A percentile compares a stretch with the other conserved stretches of the same genome.
Conservation (phyloP, 306 rosid species). For the Sechiopsis laciniata region DNA sequence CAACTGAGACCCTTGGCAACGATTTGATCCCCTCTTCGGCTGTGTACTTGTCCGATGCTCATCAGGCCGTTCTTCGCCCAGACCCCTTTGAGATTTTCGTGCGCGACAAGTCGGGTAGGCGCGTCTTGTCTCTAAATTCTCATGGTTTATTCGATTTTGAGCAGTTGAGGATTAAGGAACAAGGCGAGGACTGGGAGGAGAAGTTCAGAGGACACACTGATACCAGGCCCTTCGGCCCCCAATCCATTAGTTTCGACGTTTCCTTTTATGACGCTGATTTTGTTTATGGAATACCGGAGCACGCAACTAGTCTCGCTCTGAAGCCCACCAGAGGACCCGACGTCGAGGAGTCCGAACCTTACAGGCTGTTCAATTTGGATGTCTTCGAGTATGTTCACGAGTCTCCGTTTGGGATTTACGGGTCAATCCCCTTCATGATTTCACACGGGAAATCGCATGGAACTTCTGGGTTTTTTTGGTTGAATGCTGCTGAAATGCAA, state of each 20-base stretch:
- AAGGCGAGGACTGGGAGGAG: conserved; percentile 81
- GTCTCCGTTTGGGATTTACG: conserved; percentile 82
- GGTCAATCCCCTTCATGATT: conserved; percentile 86
- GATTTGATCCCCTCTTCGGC: conserved; percentile 40
- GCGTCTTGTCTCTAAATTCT: conserved; percentile 67
- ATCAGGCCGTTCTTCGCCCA: conserved; percentile 66
- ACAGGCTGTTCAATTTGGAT: conserved; percentile 76
- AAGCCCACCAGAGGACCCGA: conserved; percentile 83
- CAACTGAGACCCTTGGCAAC: conserved; percentile 38
- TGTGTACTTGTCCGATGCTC: conserved; percentile 53
- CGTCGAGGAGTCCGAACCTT: conserved; percentile 78
- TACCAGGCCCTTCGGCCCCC: conserved; percentile 74
- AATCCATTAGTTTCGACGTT: conserved; percentile 84
- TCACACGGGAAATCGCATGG: conserved; percentile 74
- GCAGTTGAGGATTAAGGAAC: conserved; percentile 50
- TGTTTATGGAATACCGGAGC: conserved; percentile 93
- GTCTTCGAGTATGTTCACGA: conserved; percentile 82
- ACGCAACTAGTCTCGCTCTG: conserved; percentile 59
- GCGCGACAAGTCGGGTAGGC: conserved; percentile 50
- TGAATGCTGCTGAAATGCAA: conserved; percentile 98
- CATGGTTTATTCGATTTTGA: conserved; percentile 87
- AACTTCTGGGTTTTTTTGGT: conserved; percentile 79
- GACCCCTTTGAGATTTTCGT: conserved; percentile 86
- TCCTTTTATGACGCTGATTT: conserved; percentile 71
- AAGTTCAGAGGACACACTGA: conserved; percentile 63